Percentiles rank a stretch among this genome's conserved stretches.
Evolutionary conservation across 768 basidiomycete genomes (phyloP).

Genomic region (Crucibulum laeve): DNA sequence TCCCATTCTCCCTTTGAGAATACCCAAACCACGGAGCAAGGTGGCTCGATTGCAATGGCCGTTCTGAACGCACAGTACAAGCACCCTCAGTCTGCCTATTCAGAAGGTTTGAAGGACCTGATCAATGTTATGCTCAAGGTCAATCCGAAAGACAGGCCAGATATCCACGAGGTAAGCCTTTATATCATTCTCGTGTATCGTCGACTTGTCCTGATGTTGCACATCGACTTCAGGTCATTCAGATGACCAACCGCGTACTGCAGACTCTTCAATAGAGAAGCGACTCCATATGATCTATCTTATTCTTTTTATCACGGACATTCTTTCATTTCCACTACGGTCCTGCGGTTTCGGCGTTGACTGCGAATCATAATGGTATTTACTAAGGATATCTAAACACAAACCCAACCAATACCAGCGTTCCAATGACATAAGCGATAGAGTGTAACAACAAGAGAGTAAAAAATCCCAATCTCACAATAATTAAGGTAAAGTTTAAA

Average conservation of each 20-base stretch:
- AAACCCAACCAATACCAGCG: too few species aligned
- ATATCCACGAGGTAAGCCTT: slow-evolving; percentile 71
- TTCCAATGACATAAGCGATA: too few species aligned
- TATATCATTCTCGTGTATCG: neutral
- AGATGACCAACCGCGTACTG: slow-evolving; percentile 59
- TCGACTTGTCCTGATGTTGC: neutral
- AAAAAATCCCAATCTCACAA: neutral
- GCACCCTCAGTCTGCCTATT: slow-evolving; percentile 84
- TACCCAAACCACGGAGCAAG: slow-evolving; percentile 86
- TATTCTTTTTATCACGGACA: neutral
- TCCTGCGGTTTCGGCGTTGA: too few species aligned
- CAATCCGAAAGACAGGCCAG: slow-evolving; percentile 78
- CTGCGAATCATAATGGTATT: neutral
- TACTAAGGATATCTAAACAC: too few species aligned
- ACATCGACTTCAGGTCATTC: slow-evolving; percentile 48
- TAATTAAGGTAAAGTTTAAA: neutral
- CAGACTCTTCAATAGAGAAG: slow-evolving; percentile 27
- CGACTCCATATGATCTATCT: neutral
- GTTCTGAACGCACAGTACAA: slow-evolving; percentile 91
- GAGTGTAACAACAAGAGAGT: too few species aligned
- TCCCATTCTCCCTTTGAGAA: slow-evolving; percentile 97
- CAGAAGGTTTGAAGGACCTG: slow-evolving; percentile 74
- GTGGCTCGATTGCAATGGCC: slow-evolving; percentile 97
- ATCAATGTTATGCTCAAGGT: slow-evolving; percentile 84
- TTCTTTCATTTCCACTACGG: neutral